Evolutionary conservation across 352 stramenopile genomes (phyloP), one percentile per base, ranked within the genome.

Genomic region (Hyaloperonospora brassicae): DNA sequence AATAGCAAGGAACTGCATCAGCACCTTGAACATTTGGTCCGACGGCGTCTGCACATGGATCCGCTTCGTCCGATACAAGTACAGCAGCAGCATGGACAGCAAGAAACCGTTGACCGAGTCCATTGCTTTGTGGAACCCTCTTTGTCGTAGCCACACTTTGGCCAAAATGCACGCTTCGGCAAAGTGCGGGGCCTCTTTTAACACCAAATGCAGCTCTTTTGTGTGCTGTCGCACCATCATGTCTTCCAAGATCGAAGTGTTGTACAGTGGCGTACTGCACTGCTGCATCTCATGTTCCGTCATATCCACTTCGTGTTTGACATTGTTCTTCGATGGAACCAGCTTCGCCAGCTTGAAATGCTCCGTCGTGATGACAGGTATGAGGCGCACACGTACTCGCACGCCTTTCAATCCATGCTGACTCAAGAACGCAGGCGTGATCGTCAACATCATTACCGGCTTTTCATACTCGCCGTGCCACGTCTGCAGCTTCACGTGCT

Each of bases 191-290:
- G 75, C 88, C 42, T 86, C 74, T 22, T 76, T 77, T 17, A 81
- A 55, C 27, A 68, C 73, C 1, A 68, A 60, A 55, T 96, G 85
- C 11, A 97, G 76, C 43, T 89, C 78, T 30, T 79, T 62, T 27
- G 89, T 88, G 57, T 96, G 88, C 24, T 83, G 67, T 1, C 73
- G 73, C 39, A 93, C 61, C 66, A 83, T 74, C 82, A 95, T 91
- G 57, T 97, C 88, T 55, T 97, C 88, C n/a, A 97, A 57, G 17
- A 97, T 87, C 5, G 78, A 68, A 52, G 89, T 95, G 65, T 96
- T 96, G 80, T 97, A 96, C 42, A 80, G 69, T 17, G 88, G 88
- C 8, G 86, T 96, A 46, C 70, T 70, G 56, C 78, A 83, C 39
- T 70, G 58, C 52, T 70, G 73, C 69, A 85, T 86, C 49, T 87